These are phyloP conservation scores for Mollisia scopiformis DNA, from an alignment of 2,329 filamentous ascomycete species.

Conservation along the genomic window DNA sequence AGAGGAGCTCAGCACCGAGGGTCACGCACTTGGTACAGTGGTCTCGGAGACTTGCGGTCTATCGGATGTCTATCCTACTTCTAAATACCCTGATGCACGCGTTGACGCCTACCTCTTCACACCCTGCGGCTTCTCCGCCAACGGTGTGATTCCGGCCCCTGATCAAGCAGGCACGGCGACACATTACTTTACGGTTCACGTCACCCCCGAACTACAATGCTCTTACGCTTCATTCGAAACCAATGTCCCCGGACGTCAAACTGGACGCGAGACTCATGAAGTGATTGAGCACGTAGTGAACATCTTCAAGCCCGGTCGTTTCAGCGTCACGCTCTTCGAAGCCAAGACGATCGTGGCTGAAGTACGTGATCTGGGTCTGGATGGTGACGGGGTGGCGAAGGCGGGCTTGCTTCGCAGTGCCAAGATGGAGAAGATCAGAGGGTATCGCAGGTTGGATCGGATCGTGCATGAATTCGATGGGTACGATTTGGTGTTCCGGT, in stretches of 20 bases:
- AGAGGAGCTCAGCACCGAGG: constrained; percentile 85
- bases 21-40: constrained; percentile 88
- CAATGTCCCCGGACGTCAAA: constrained; percentile 89
- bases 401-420: constrained; percentile 47
- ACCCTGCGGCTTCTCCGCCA: constrained; percentile 96
- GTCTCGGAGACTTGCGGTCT: constrained; percentile 90
- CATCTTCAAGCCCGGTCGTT: constrained; percentile 97
- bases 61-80: constrained; percentile 83
- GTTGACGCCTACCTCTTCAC: constrained; percentile 97
- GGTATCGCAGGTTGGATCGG: constrained; percentile 87
- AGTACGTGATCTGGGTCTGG: constrained; percentile 30
- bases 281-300: constrained; percentile 91
- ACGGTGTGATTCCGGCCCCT: constrained; percentile 87
- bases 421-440: constrained; percentile 72
- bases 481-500: constrained; percentile 94
- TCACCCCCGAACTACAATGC: constrained; percentile 95
- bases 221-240: constrained; percentile 99
- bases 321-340: constrained; percentile 96
- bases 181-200: constrained; percentile 98
- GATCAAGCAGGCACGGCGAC: constrained; percentile 51
- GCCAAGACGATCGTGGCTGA: constrained; percentile 62
- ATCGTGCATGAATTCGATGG: constrained; percentile 98
- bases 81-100: constrained; percentile 86
- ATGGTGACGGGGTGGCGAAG: constrained; percentile 41
- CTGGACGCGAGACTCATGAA: constrained; percentile 84